Evolutionary conservation across 73 alveolate genomes (phyloP).

Genomic region (Paramecium octaurelia): DNA sequence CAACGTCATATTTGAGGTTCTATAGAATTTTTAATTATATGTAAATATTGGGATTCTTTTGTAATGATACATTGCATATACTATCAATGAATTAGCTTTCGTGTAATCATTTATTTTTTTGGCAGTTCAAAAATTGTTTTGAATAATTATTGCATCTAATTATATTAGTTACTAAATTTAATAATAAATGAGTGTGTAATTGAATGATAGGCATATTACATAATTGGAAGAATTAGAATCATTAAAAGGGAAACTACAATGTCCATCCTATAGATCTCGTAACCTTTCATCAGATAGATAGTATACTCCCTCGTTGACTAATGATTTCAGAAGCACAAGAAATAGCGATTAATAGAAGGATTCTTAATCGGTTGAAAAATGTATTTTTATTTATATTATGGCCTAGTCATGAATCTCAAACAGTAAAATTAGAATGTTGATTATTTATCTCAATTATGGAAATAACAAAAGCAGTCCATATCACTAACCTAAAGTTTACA

Average conservation of each 20-base stretch:
- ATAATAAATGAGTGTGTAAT: background rate
- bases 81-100: background rate
- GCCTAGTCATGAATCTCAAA: background rate
- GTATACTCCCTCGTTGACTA: background rate
- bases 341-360: background rate
- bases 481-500: background rate
- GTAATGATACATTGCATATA: background rate
- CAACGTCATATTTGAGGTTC: background rate
- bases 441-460: background rate
- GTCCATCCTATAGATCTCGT: conserved; percentile 2
- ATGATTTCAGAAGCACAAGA: background rate
- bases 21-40: background rate
- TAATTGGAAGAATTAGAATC: background rate
- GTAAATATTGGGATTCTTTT: background rate
- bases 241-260: background rate
- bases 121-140: background rate
- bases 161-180: background rate
- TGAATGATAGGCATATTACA: conserved; percentile 12
- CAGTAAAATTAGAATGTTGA: background rate
- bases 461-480: background rate
- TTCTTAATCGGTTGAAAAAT: background rate
- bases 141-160: background rate
- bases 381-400: background rate
- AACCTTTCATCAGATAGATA: background rate
- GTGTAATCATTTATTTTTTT: background rate